Evolutionary conservation across 2,329 filamentous ascomycete species (phyloP), one percentile per base, ranked within the genome.

Genomic region (Talaromyces verruculosus): DNA sequence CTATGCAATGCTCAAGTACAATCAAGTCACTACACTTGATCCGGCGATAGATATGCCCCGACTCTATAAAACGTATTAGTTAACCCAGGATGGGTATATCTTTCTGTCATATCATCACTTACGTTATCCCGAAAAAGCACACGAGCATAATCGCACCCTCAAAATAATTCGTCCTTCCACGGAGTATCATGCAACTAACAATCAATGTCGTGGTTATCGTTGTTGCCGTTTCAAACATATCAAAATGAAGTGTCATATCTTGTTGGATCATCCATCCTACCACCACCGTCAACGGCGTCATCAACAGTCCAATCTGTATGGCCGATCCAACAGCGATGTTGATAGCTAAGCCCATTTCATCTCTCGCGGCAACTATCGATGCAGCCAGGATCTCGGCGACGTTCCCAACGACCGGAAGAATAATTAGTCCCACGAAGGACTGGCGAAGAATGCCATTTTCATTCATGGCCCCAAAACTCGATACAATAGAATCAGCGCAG

Each of bases 291-390:
- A 91, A 79, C 0, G 89, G 89, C 3, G 89, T 91, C 62, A 91
- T 83, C 73, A 91, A 89, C 7, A 91, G 81, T 15, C 89, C 81
- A 73, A 91, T 91, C 77, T 91, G 89, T 70, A 91, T 91, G 59
- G 86, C 89, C 69, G 85, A 88, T 65, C 89, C 89, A 7, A 91
- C 84, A 4, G 89, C 88, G 22, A 91, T 89, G 68, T 88, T 88
- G 63, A 91, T 91, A 1, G 89, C 88, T 41, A 91, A 79, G 75
- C 91, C 89, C 87, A 91, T 90, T 80, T 91, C 90, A 78, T 91
- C 90, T 79, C 90, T 90, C 77, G 87, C 85, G 0, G 89, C 89
- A 7, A 91, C 89, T 5, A 86, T 88, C 25, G 91, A 84, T 3
- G 89, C 88, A 2, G 89, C 91, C 13, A 90, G 87, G 75, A 91